Percentiles rank a stretch among this genome's conserved stretches.
Conservation (phyloP, 2,329 filamentous ascomycete species). For the Colletotrichum musae region DNA sequence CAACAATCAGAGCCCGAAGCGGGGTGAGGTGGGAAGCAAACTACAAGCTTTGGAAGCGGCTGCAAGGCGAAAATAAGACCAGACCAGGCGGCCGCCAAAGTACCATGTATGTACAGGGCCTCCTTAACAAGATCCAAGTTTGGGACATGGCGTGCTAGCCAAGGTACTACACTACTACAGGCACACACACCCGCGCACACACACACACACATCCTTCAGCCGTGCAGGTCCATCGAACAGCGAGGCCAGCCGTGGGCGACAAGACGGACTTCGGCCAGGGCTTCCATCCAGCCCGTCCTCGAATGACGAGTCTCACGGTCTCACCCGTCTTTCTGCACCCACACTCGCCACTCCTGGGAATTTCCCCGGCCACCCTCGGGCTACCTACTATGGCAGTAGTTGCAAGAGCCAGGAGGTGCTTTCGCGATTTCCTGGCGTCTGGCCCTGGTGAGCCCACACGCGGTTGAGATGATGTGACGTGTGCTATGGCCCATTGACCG, state of each 20-base stretch:
- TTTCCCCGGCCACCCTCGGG: constrained; percentile 4
- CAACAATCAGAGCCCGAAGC: background rate
- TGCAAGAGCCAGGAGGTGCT: background rate
- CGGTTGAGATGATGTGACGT: constrained; percentile 35
- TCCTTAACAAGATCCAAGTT: constrained; percentile 23
- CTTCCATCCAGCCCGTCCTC: background rate
- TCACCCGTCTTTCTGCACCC: constrained; percentile 2
- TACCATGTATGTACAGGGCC: too few species aligned
- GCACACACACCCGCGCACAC: constrained; percentile 1
- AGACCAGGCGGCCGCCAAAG: constrained; percentile 13
- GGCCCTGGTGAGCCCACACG: constrained; percentile 14
- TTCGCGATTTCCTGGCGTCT: background rate
- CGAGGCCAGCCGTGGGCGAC: constrained; percentile 7
- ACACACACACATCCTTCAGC: background rate
- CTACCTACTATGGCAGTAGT: too few species aligned
- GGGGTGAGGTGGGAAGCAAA: constrained; percentile 16
- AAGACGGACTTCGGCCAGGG: constrained; percentile 28
- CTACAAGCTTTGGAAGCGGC: constrained; percentile 3
- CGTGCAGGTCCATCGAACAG: constrained; percentile 4
- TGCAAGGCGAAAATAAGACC: constrained; percentile 22
- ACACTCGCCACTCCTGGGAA: constrained; percentile 14
- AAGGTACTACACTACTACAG: too few species aligned
- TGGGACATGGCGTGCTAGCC: constrained; percentile 30
- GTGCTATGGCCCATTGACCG: constrained; percentile 10
- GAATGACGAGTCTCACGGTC: background rate